Evolutionary conservation across 257 asterid species (phyloP), one percentile per base, ranked within the genome.

Genomic region (Perilla frutescens): DNA sequence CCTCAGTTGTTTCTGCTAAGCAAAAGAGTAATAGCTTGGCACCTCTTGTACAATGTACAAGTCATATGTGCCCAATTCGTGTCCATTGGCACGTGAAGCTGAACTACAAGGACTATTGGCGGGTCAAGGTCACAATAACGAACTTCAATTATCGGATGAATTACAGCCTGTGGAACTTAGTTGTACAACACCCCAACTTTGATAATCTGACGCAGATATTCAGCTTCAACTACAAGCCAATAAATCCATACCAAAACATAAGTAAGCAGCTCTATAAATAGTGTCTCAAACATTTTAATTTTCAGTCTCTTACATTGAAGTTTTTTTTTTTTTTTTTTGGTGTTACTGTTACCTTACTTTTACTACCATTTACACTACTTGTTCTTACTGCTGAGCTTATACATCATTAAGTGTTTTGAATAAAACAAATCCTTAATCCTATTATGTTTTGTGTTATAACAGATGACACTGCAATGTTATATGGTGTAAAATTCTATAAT

Each of bases 381-480:
- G 8, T 14, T 40, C 54, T 40, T 12, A 39, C 4, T 47, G 3
- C 13, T 47, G 1, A 47, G 45, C 1, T 41, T 8, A 41, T 41
- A 4, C 8, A 8, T 7, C 45, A 41, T 41, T 8, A 7, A 44
- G 49, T 7, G 3, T 44, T 44, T 2, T 44, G 7, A 44, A 37
- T 41, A 12, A 55, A 53, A 36, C 39, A n/a, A 49, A 71, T 34
- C 10, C 6, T 61, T 54, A 61, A 57, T 14, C 50, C 65, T 48
- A 8, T 74, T 32, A 6, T 63, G 53, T 37, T 72, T 77, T 64
- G 48, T 48, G 43, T 66, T 53, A 47, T 31, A 44, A 78, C 83
- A 92, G 97, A 90, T 63, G 98, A 92, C 77, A 92, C 98, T 40
- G 96, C 96, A 37, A 84, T 90, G 96, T 58, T 92, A 65, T 92